Evolutionary conservation across 2,329 filamentous ascomycete genomes (phyloP), one percentile per base, ranked within the genome.

Genomic region (Didymella lethalis): DNA sequence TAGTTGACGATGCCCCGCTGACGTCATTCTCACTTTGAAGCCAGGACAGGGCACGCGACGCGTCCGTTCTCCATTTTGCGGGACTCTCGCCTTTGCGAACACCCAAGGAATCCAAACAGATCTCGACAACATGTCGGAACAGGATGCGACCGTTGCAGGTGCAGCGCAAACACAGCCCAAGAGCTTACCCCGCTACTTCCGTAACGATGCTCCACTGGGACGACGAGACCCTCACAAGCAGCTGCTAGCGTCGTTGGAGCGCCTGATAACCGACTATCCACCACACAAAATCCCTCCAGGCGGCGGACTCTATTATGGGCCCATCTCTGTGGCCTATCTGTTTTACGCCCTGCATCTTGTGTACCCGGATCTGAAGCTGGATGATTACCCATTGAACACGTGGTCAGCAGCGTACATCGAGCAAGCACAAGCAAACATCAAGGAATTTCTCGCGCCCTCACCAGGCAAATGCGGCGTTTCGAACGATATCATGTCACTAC

Each of bases 331-430:
- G 41, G 81, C 82, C 28, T 83, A 81, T 64, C 75, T 81, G 31
- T 82, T 84, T 70, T 80, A 82, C 61, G 75, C 81, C 20, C 78
- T 84, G 7, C 81, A 83, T 59, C 78, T 78, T 54, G 69, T 81
- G 54, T 83, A 84, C 62, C 78, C 80, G 1, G 79, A 83, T 59
- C 64, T 83, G 55, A 73, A 74, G 20, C 75, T 84, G 59, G 81
- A 81, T 62, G 78, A 77, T 48, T 78, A 78, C 34, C 76, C 78
- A 6, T 70, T 84, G 52, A 81, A 80, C 59, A 79, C 77, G 41
- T 83, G 81, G 81, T 80, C 78, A 18, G 80, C 81, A 11, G 80
- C 80, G 25, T 84, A 83, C 63, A 76, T 83, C 29, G 80, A 82
- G 65, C 78, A 80, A 55, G 81, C 82, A 0, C 80, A 83, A 65